Percentiles rank a stretch among this genome's conserved stretches.
Evolutionary conservation across 2,329 filamentous ascomycete genomes (phyloP).

Genomic region (Diaporthe australafricana): DNA sequence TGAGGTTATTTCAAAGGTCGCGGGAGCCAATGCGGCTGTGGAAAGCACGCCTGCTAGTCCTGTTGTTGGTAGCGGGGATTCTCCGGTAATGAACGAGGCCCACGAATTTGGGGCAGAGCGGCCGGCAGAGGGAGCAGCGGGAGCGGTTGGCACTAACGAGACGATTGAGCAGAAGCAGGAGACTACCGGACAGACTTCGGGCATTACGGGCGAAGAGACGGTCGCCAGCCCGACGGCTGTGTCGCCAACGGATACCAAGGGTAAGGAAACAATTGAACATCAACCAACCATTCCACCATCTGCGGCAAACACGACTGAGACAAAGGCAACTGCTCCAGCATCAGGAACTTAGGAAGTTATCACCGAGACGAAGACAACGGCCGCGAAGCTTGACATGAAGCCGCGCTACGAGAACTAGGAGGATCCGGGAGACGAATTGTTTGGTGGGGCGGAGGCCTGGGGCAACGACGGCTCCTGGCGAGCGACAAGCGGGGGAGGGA

Average conservation of each 20-base stretch:
- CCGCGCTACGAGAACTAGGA: slow-evolving; percentile 22
- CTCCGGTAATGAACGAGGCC: slow-evolving; percentile 45
- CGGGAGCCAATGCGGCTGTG: slow-evolving; percentile 55
- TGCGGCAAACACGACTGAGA: slow-evolving; percentile 34
- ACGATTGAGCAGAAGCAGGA: slow-evolving; percentile 37
- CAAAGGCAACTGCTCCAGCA: slow-evolving; percentile 27
- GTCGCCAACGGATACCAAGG: slow-evolving; percentile 42
- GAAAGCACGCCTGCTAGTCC: slow-evolving; percentile 47
- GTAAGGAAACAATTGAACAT: slow-evolving; percentile 26
- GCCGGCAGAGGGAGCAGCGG: slow-evolving; percentile 23
- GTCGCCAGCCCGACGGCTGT: slow-evolving; percentile 47
- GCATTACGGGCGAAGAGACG: slow-evolving; percentile 52
- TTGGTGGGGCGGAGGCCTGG: slow-evolving; percentile 31
- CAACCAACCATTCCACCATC: slow-evolving; percentile 30
- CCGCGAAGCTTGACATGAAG: not conserved
- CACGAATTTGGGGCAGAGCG: slow-evolving; percentile 45
- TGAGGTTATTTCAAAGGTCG: slow-evolving; percentile 73
- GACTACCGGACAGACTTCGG: slow-evolving; percentile 60
- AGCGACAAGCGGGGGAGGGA: not conserved
- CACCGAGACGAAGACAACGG: slow-evolving; percentile 23
- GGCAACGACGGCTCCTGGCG: not conserved
- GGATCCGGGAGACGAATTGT: slow-evolving; percentile 30
- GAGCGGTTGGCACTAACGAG: slow-evolving; percentile 39
- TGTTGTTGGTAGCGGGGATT: slow-evolving; percentile 45
- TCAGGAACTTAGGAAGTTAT: slow-evolving; percentile 33